Evolutionary conservation across 225 moss, liverwort and hornwort species (phyloP).

Genomic region (Polytrichum formosum): DNA sequence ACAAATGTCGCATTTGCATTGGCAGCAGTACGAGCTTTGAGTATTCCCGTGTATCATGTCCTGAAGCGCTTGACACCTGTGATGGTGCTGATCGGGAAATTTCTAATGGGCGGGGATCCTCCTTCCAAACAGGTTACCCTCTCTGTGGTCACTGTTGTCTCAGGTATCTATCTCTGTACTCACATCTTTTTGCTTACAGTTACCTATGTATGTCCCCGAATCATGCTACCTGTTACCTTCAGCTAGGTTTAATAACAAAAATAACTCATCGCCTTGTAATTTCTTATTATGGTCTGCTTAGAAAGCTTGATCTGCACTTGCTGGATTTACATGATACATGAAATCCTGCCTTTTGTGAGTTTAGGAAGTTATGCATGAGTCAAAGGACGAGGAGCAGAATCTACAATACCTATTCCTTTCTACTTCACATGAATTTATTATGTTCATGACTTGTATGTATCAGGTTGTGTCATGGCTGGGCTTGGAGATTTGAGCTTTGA

Average conservation of each 20-base stretch:
- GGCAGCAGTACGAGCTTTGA: conserved; percentile 31
- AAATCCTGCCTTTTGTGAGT: no score
- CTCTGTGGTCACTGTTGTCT: conserved; percentile 34
- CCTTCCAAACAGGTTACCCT: conserved; percentile 23
- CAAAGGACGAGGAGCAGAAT: neutral
- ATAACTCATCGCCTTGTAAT: no score
- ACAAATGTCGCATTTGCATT: conserved; percentile 40
- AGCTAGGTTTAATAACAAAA: no score
- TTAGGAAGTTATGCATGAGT: no score
- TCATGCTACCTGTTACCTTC: no score
- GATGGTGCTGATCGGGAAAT: conserved; percentile 30
- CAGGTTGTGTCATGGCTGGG: conserved; percentile 38
- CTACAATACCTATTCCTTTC: no score
- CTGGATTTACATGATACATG: no score
- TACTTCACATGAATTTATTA: neutral
- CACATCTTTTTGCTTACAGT: neutral
- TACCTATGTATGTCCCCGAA: neutral
- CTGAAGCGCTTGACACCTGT: conserved; percentile 38
- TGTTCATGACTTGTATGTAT: neutral
- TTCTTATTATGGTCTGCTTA: no score
- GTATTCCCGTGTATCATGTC: conserved; percentile 40
- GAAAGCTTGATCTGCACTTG: no score
- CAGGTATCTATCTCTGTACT: conserved; percentile 14
- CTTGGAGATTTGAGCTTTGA: conserved; percentile 38
- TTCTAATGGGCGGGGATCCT: conserved; percentile 14